Evolutionary conservation across 345 rosid genomes (phyloP), one percentile per base, ranked within the genome.

Genomic region (Corchorus capsularis): DNA sequence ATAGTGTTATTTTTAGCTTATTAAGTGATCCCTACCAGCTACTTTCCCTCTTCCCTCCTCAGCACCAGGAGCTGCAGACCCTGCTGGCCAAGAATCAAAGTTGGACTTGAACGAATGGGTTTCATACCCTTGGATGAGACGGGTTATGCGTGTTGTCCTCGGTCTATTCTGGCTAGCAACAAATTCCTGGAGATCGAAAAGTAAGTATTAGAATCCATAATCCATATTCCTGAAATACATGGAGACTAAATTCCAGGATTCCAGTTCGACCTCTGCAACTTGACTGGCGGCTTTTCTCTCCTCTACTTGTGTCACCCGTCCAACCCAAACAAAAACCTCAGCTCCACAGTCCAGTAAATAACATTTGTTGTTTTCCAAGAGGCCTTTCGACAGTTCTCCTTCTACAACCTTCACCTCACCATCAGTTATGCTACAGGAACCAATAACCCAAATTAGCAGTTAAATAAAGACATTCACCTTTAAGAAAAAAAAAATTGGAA

Each of bases 1-100:
- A 47, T 56, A 75, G 35, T 52, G 76, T 50, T 45, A 77, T 22
- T 61, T 61, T 53, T 65, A 75, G 76, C 11, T 54, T 56, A 68
- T 56, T 69, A 75, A 71, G 71, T 49, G n/a, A 80, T 32, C 41
- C 54, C 70, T 83, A 96, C 99, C 99, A 16, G 99, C 97, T 14
- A 96, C 98, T 92, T 94, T 96, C 76, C 99, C 99, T 82, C 99
- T 93, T 67, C 97, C 97, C 83, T 94, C 99, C 88, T 94, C 98
- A 69, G 86, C 83, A 82, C 87, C 94, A 69, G 96, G 90, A 78
- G 92, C 65, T 62, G 91, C 81, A 63, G 97, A 86, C 60, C 97
- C 97, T 59, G 91, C 90, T 27, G 99, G 97, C 97, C 99, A 96
- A 80, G 96, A 88, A 78, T 86, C 98, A 88, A 96, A 96, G 80